Conservation (phyloP, 768 basidiomycete species). For the Tylopilus felleus region DNA sequence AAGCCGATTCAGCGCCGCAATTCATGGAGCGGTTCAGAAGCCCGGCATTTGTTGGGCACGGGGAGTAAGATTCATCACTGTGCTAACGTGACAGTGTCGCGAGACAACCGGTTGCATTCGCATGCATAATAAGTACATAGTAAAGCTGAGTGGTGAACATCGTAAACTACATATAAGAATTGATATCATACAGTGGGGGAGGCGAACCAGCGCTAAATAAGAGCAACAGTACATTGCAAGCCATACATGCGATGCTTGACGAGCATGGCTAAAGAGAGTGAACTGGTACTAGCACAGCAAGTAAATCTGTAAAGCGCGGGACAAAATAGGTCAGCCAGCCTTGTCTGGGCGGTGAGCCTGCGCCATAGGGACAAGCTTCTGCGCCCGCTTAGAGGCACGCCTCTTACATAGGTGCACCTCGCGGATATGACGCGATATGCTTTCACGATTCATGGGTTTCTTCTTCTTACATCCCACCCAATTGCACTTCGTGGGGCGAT, state of each 20-base stretch:
- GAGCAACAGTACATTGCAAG: neutral
- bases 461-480: slow-evolving; percentile 12
- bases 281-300: too few relatives aligned
- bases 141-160: too few relatives aligned
- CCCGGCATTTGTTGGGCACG: neutral
- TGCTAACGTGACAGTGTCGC: neutral
- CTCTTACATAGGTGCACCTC: slow-evolving; percentile 14
- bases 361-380: neutral
- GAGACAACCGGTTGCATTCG: too few relatives aligned
- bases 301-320: too few relatives aligned
- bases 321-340: neutral
- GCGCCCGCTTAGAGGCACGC: neutral
- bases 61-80: neutral
- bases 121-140: too few relatives aligned
- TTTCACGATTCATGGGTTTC: slow-evolving; percentile 18
- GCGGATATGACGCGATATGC: slow-evolving; percentile 15
- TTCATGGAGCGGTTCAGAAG: neutral
- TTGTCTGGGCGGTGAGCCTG: neutral
- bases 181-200: too few relatives aligned
- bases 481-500: neutral
- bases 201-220: neutral
- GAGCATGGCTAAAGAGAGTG: neutral
- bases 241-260: neutral
- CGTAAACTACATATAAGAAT: too few relatives aligned
- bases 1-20: slow-evolving; percentile 16